These are phyloP conservation scores for Pichia sp. DNA, from an alignment of 1,139 yeast species.

Conservation along the genomic window DNA sequence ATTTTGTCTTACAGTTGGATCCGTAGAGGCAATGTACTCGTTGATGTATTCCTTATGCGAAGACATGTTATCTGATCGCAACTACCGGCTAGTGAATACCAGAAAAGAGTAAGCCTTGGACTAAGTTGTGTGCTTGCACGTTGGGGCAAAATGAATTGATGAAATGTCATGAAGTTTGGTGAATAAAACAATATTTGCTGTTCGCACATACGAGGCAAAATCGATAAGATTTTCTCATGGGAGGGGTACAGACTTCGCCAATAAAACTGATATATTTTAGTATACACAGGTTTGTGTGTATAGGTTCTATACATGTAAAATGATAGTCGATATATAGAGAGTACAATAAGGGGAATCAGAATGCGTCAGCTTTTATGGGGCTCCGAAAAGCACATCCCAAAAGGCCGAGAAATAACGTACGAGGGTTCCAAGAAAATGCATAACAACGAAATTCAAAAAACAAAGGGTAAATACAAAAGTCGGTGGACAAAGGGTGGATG, in stretches of 20 bases:
- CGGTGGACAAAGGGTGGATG: background rate
- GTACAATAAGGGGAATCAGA: background rate
- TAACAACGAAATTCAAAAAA: background rate
- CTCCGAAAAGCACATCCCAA: background rate
- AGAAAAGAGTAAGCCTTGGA: too few species aligned
- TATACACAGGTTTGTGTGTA: background rate
- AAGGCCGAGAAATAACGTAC: background rate
- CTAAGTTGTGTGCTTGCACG: background rate
- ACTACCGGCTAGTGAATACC: too few species aligned
- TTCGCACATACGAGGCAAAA: background rate
- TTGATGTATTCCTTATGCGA: conserved; percentile 13
- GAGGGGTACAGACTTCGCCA: background rate
- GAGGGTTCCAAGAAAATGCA: background rate
- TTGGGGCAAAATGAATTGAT: background rate
- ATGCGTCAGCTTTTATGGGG: background rate
- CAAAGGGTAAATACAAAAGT: background rate
- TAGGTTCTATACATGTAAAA: background rate
- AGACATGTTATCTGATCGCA: conserved; percentile 4
- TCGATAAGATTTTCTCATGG: background rate
- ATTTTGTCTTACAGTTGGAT: conserved; percentile 4
- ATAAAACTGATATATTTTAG: background rate
- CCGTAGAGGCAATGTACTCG: conserved; percentile 13
- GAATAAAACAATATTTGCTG: background rate
- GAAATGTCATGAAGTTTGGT: too few species aligned
- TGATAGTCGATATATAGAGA: background rate